Evolutionary conservation across 495 filamentous ascomycete species (phyloP).

Genomic region (Aspergillus baeticus): DNA sequence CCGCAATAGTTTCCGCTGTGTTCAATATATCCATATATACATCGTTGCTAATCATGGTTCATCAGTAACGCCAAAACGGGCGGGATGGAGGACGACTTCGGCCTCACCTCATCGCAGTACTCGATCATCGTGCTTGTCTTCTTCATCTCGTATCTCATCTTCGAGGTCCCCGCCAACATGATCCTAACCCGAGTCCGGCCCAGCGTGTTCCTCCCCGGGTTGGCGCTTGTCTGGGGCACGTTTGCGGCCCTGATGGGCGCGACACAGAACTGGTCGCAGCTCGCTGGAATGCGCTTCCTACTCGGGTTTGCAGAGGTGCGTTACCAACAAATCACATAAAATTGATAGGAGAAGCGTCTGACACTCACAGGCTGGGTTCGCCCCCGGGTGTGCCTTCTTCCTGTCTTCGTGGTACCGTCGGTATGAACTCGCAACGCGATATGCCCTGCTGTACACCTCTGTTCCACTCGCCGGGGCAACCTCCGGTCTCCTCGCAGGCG

Average conservation of each 20-base stretch:
- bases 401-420: neutral
- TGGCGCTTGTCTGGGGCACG: neutral
- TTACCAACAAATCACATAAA: too few species aligned
- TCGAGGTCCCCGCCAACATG: slow-evolving; percentile 1
- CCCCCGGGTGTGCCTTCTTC: neutral
- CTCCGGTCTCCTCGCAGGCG: neutral
- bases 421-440: neutral
- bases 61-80: neutral
- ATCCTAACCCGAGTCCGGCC: neutral
- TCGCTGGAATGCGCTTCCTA: neutral
- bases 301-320: neutral
- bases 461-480: neutral
- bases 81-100: neutral
- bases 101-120: slow-evolving; percentile 1
- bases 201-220: neutral
- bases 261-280: neutral
- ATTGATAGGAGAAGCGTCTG: too few species aligned
- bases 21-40: too few species aligned
- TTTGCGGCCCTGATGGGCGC: neutral
- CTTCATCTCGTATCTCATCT: neutral
- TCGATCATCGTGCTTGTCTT: slow-evolving; percentile 1
- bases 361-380: neutral
- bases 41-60: too few species aligned
- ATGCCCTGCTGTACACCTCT: neutral
- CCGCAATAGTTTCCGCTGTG: too few species aligned